Conservation (phyloP, 768 basidiomycete species). For the Flagelloscypha sp. region DNA sequence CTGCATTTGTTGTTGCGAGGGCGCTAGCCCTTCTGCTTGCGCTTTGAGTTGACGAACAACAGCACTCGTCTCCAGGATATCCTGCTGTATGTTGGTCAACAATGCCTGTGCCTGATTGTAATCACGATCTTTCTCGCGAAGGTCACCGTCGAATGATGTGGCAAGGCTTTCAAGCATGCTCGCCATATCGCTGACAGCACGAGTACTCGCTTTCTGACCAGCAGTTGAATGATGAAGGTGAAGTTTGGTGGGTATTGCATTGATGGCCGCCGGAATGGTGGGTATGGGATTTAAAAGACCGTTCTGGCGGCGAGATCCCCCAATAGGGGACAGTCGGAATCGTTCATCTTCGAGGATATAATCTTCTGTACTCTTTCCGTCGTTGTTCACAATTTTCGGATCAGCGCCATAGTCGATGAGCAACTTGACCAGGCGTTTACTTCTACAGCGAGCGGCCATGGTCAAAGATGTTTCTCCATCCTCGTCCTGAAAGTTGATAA, state of each 20-base stretch:
- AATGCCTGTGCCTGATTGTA: conserved; percentile 83
- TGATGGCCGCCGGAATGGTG: conserved; percentile 39
- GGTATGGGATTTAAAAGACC: conserved; percentile 33
- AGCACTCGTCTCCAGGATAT: conserved; percentile 80
- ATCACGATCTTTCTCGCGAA: conserved; percentile 87
- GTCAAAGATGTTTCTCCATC: conserved; percentile 98
- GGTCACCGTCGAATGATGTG: conserved; percentile 83
- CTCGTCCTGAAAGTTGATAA: conserved; percentile 98
- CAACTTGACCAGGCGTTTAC: conserved; percentile 90
- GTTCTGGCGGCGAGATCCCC: conserved; percentile 60
- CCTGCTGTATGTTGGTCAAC: conserved; percentile 78
- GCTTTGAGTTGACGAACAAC: conserved; percentile 60
- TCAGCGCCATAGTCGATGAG: conserved; percentile 95
- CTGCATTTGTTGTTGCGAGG: conserved; percentile 49
- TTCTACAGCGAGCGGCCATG: conserved; percentile 90
- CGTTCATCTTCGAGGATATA: conserved; percentile 98
- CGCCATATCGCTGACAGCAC: conserved; percentile 78
- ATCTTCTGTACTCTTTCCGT: conserved; percentile 96
- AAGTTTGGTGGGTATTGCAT: conserved; percentile 53
- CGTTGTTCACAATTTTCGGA: conserved; percentile 88
- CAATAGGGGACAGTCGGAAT: conserved; percentile 84
- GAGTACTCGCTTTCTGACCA: conserved; percentile 79
- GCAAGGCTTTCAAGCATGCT: conserved; percentile 84
- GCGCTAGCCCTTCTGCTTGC: conserved; percentile 58
- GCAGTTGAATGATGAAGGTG: conserved; percentile 79